Conservation (phyloP, 495 filamentous ascomycete species). For the Jackrogersella minutella region DNA sequence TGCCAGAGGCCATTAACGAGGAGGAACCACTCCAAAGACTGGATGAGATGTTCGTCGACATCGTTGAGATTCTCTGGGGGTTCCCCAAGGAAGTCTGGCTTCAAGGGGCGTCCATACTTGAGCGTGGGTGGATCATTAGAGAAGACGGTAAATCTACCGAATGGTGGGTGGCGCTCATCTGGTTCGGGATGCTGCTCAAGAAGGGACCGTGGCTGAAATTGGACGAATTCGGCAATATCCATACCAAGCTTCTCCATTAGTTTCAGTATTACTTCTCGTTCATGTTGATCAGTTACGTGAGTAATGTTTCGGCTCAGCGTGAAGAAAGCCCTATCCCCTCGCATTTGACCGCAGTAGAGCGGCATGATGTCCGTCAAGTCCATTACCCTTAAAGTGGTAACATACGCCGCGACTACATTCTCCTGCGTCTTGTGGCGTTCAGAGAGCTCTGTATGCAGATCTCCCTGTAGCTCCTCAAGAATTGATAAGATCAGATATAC, state of each 20-base stretch:
- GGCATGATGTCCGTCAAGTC: conserved; percentile 79
- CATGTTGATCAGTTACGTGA: conserved; percentile 55
- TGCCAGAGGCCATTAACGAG: conserved; percentile 73
- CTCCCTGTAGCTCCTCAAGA: conserved; percentile 61
- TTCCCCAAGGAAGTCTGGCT: conserved; percentile 71
- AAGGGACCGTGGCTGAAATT: conserved; percentile 63
- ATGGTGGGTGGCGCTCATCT: conserved; percentile 37
- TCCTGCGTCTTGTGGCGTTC: conserved; percentile 56
- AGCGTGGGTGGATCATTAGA: conserved; percentile 52
- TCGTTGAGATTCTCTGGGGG: conserved; percentile 58
- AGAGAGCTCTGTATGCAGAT: conserved; percentile 47
- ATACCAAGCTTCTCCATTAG: conserved; percentile 66
- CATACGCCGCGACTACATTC: conserved; percentile 79
- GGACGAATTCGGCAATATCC: conserved; percentile 57
- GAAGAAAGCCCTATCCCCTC: conserved; percentile 54
- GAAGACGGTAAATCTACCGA: conserved; percentile 60
- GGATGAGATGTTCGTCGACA: conserved; percentile 75
- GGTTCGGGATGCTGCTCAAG: conserved; percentile 49
- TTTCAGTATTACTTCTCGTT: conserved; percentile 65
- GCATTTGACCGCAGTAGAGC: conserved; percentile 83
- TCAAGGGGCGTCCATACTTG: conserved; percentile 60
- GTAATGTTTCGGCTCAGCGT: conserved; percentile 66
- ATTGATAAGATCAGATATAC: conserved; percentile 56
- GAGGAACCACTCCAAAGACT: conserved; percentile 84
- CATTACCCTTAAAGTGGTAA: conserved; percentile 74